Base-by-base conservation (phyloP, 1,139 yeast genomes). In the Lodderomyces jiufengensis region DNA sequence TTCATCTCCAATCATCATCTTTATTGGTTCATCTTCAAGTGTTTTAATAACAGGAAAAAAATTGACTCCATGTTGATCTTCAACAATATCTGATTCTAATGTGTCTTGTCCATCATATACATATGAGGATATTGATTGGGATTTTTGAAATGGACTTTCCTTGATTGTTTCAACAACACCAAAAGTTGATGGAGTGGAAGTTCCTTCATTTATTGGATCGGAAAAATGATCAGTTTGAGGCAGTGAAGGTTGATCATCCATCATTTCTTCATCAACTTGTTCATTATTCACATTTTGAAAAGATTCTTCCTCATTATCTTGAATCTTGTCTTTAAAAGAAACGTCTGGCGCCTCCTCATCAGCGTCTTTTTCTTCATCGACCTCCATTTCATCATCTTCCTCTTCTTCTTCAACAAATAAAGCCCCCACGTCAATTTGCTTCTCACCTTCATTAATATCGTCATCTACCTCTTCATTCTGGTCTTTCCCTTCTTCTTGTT, bases 1-100 rank as follows among this genome's bases (percentile, higher is more conserved):
- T 9, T 40, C 38, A 15, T 41, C 38, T 3, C 53, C 56, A 32
- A 51, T 47, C 15, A 37, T 37, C 11, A 53, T 44, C 20, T 38
- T 40, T 9, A 50, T 26, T 14, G 18, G 31, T 9, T 39, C 41
- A 3, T 40, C 37, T 4, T 39, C 37, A 13, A 24, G 14, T 4
- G 34, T 43, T 14, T 34, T 26, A 15, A 24, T 12, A 8, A 38
- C 41, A 4, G 49, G 48, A 34, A 38, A 40, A 31, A 44, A 47
- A 24, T 47, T 47, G 22, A 37, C 37, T 2, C 49, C 50, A 31
- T 47, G 46, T 22, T 45, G 38, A 32, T 44, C 47, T 29, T 33
- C 13, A 36, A n/a, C 11, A 12, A 11, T 21, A 16, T 28, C 24
- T 6, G 24, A 20, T 28, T 21, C 20, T 18, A 18, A 24, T 9